Base-by-base conservation (phyloP, 192 early-diverging fungal genomes). In the Backusella westeae region DNA sequence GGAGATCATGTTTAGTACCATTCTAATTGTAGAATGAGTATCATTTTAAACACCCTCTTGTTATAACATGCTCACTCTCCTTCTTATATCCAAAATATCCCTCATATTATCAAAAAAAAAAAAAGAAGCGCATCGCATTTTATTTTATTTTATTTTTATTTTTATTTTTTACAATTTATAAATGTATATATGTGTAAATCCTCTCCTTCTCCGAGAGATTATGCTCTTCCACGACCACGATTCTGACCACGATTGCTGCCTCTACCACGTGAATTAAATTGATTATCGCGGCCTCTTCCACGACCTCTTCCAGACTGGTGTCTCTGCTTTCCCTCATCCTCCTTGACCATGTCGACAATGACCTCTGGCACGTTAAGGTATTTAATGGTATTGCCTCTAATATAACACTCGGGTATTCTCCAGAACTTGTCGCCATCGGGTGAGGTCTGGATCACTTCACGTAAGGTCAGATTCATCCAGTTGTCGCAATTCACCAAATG, bases 401-500 rank as follows among this genome's bases (percentile, higher is more conserved):
- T 93, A 82, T 97, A 98, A 70, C 93, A 92, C 79, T 98, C 97
- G 9, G 93, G 89, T 52, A 99, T 86, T 32, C 93, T 90, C 93
- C 93, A 96, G 79, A 99, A 99, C 67, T 89, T 86, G 82, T 97
- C 93, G n/a, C 95, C 96, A 81, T 96, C 95, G 39, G 95, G 92
- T 0, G 91, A 92, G 0, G 97, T 99, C 82, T 94, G 93, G 77
- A 98, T 97, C 26, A 98, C 96, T 80, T 98, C 96, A 70, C 94
- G 90, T 32, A 99, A 85, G 44, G 92, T 95, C 79, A 99, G 87
- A 85, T 99, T 99, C 98, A 98, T 99, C 90, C 95, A 98, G 77
- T 95, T 95, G 82, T 98, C 94, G 86, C 96, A 98, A 78, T 92
- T 95, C 71, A 95, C 94, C 85, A 99, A 90, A 86, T 97, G 96